Base-by-base conservation (phyloP, 2,329 filamentous ascomycete genomes). In the Scedosporium apiospermum region DNA sequence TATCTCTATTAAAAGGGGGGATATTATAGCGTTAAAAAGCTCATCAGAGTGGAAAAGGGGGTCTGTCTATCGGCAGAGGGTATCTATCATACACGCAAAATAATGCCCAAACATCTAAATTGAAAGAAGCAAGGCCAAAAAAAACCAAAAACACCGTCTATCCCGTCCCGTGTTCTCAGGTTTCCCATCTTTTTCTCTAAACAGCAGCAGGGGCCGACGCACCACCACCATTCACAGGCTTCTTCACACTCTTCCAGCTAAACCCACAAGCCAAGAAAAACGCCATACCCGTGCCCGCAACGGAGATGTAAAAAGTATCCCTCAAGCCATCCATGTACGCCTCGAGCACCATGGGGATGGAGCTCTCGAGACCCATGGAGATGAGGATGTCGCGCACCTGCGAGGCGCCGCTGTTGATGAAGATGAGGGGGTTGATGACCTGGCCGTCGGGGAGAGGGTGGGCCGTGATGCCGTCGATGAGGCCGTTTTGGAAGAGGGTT, bases 401-500 rank as follows among this genome's bases (percentile, higher is more conserved):
- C 2, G 78, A 80, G 9, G 81, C 82, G 62, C 82, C 82, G 59
- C 76, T 79, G 68, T 81, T 76, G 69, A 83, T 77, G 65, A 85
- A 81, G 60, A 78, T 68, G 6, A 69, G 67, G 0, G 79, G 73
- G 44, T 81, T 73, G n/a, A 85, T 69, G n/a, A 72, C 72, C 1
- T 79, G 76, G 14, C 77, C 74, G 23, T 30, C 26, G 27, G 34
- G 30, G 46, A 21, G 27, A 1, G 46, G 46, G 64, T 77, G 70
- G 2, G 68, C 63, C n/a, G 69, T 65, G 3, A 91, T 75, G 42
- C 81, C 77, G 3, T 77, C 71, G 57, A 84, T 74, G 18, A 90
- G 75, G 0, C 80, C 83, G 68, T 89, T 88, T 65, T 84, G 81
- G 75, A 90, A 89, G 57, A 89, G 79, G 21, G 86, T 84, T 70